Evolutionary conservation across 1,284 basidiomycete species (phyloP), one percentile per base, ranked within the genome.

Genomic region (Ganoderma multipileum): DNA sequence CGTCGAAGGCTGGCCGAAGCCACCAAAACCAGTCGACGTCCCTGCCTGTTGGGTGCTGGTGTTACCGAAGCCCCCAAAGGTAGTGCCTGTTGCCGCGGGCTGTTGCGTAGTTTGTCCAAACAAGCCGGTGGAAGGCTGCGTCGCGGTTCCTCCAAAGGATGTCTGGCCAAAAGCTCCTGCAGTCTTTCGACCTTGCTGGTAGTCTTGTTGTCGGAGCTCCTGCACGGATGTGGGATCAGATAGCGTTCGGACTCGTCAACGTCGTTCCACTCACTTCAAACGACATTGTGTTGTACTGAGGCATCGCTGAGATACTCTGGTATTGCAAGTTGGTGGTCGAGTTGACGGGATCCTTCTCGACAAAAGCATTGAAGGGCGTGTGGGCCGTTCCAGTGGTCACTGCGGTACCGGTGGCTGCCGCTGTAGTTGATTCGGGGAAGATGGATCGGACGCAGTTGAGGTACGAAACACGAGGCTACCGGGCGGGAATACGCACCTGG

Each of bases 191-290:
- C 88, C 89, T 79, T 93, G 91, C 52, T 84, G 80, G 71, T 94
- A 94, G 75, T 94, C 92, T 85, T 94, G 92, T 23, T 84, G 61
- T 66, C 91, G 88, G 42, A 94, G 76, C 84, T 94, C 92, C 91
- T 93, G 65, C 8, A 38, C 36, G 55, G 16, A 57, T 61, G 58
- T 70, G 72, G 38, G 28, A 16, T 55, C 16, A 30, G 52, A 33
- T 8, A 73, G 59, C 41, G 60, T 30, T 18, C 41, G 20, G 26
- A 20, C 61, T 65, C 66, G 42, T 68, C 70, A 33, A 72, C 64
- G 57, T 39, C 4, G 23, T 63, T 26, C 54, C 38, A 79, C 84
- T 61, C 65, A 90, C 91, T 81, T 94, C 93, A 67, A 91, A 85
- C n/a, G 92, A 94, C 66, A 84, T 87, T 57, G 89, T 88, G 66